Base-by-base conservation (phyloP, 1,139 yeast species). In the Kodamaea suecica region DNA sequence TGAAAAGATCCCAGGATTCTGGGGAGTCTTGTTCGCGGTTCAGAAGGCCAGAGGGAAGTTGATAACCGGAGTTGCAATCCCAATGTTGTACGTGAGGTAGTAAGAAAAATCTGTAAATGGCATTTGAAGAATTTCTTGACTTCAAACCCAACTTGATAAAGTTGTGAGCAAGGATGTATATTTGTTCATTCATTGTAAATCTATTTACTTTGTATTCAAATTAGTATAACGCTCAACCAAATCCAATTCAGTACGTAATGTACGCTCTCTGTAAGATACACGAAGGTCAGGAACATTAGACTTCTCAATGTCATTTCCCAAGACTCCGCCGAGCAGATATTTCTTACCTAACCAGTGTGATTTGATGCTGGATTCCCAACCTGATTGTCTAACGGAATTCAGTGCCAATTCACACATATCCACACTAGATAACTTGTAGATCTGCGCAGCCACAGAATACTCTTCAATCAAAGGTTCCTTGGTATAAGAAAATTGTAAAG, bases 401-500 rank as follows among this genome's bases (percentile, higher is more conserved):
- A 53, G 48, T 2, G 76, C 98, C 59, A 92, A 95, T 57, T 92
- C 99, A 58, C 97, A 92, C 95, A 94, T 86, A 60, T 92, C 98
- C 15, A 90, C 97, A 39, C 88, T 80, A 0, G 95, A 85, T 29
- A 92, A 70, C 55, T 92, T 88, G 70, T 90, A 92, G 48, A 92
- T 92, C 60, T 92, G 97, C 0, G 97, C 97, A 3, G 98, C 98
- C 23, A 92, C 97, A 2, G 96, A 85, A 57, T 90, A 92, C 59
- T 92, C 98, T 59, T 92, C 98, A 49, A 92, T 92, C 50, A 92
- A 71, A n/a, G 99, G 97, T 53, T 92, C 98, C 49, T 95, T 80
- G 17, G 99, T 92, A 63, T 88, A 92, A 1, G 97, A 85, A 52
- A 92, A 92, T 61, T 92, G 98, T 39, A 94, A 61, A 5, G 76